These are phyloP conservation scores for Monilinia laxa DNA, from an alignment of 2,329 filamentous ascomycete genomes.

Conservation along the genomic window DNA sequence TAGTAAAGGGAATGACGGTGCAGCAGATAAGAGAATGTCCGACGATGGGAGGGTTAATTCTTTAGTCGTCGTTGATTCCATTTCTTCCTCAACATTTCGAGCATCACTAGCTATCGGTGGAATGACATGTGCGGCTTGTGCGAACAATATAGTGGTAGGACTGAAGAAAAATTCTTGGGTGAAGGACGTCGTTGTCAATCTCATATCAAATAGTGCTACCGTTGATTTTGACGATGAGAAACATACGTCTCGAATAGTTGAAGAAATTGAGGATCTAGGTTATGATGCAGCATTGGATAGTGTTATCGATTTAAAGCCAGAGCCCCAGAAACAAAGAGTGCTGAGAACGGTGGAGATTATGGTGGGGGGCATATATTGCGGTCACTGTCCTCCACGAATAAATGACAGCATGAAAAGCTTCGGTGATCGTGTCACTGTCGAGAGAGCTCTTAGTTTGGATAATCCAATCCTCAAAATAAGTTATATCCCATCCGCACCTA, in stretches of 20 bases:
- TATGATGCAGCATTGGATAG: slow-evolving; percentile 64
- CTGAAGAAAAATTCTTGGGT: slow-evolving; percentile 50
- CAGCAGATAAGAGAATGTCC: slow-evolving; percentile 17
- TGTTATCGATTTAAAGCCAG: slow-evolving; percentile 35
- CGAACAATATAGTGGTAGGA: slow-evolving; percentile 48
- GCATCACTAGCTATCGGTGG: slow-evolving; percentile 53
- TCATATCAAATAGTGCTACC: slow-evolving; percentile 53
- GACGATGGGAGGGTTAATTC: slow-evolving; percentile 18
- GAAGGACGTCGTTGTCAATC: slow-evolving; percentile 49
- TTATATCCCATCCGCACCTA: slow-evolving; percentile 67
- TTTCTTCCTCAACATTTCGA: slow-evolving; percentile 46
- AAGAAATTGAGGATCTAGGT: slow-evolving; percentile 60
- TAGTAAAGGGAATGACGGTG: slow-evolving; percentile 8
- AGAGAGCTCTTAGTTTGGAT: slow-evolving; percentile 55
- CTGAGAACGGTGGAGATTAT: slow-evolving; percentile 60
- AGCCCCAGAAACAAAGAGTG: slow-evolving; percentile 23
- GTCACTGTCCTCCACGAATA: slow-evolving; percentile 65
- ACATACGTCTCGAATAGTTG: slow-evolving; percentile 47
- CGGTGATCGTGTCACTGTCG: slow-evolving; percentile 48
- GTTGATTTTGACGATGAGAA: slow-evolving; percentile 48
- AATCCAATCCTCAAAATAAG: slow-evolving; percentile 67
- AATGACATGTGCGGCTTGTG: slow-evolving; percentile 59
- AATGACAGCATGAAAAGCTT: slow-evolving; percentile 54
- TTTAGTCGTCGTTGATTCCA: slow-evolving; percentile 42
- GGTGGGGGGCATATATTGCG: slow-evolving; percentile 73